Evolutionary conservation across 306 rosid species (phyloP).

Genomic region (Herpetospermum pedunculosum): DNA sequence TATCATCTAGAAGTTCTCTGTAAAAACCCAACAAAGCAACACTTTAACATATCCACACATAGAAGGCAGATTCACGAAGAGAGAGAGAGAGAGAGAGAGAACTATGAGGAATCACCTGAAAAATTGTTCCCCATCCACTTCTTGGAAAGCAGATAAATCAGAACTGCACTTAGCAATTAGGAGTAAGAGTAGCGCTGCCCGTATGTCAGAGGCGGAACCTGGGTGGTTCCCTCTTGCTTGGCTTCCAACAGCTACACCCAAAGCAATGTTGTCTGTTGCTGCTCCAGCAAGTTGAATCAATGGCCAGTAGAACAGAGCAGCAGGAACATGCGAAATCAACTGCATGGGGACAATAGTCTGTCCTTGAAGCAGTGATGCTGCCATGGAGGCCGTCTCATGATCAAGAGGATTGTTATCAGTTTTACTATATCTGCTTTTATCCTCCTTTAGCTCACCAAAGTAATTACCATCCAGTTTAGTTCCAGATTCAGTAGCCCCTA

Average conservation of each 20-base stretch:
- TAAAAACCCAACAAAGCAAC: constrained; percentile 14
- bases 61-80: constrained; percentile 6
- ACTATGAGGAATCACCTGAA: constrained; percentile 57
- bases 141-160: constrained; percentile 75
- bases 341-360: constrained; percentile 90
- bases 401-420: constrained; percentile 37
- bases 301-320: constrained; percentile 89
- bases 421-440: constrained; percentile 35
- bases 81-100: not conserved
- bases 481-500: constrained; percentile 21
- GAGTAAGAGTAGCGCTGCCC: constrained; percentile 82
- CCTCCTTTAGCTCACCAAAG: constrained; percentile 43
- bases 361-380: constrained; percentile 78
- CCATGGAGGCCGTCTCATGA: constrained; percentile 63
- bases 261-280: constrained; percentile 83
- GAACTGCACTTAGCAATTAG: constrained; percentile 93
- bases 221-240: constrained; percentile 96
- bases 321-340: constrained; percentile 86
- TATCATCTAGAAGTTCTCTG: constrained; percentile 94
- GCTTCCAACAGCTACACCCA: constrained; percentile 98
- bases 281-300: constrained; percentile 96
- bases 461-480: constrained; percentile 25
- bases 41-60: not conserved
- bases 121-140: constrained; percentile 76
- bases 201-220: constrained; percentile 92